Conservation (phyloP, 345 rosid genomes). For the Draba incana region DNA sequence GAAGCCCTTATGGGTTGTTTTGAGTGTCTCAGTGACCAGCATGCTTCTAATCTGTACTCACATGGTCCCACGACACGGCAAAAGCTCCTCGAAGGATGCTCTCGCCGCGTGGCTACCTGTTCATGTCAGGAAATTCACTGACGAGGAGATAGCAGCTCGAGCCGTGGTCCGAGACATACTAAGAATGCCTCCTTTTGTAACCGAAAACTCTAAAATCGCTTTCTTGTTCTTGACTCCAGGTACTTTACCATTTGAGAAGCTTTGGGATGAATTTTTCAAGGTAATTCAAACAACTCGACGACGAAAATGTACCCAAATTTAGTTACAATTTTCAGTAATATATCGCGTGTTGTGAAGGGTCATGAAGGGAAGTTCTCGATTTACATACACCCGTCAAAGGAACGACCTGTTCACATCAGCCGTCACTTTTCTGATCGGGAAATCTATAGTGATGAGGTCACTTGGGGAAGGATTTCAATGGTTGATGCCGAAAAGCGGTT, state of each 20-base stretch:
- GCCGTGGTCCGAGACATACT: conserved; percentile 76
- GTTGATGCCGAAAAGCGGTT: conserved; percentile 94
- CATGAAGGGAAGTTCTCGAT: conserved; percentile 78
- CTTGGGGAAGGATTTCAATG: conserved; percentile 98
- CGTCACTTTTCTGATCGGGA: conserved; percentile 70
- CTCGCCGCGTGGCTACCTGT: conserved; percentile 88
- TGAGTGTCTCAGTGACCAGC: conserved; percentile 74
- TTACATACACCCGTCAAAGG: conserved; percentile 81
- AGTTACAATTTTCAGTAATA: neutral
- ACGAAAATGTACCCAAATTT: neutral
- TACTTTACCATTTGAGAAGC: conserved; percentile 88
- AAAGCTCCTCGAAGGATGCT: conserved; percentile 49
- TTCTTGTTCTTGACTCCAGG: conserved; percentile 92
- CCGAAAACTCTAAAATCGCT: conserved; percentile 75
- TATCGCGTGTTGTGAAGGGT: conserved; percentile 51
- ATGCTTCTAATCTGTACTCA: conserved; percentile 77
- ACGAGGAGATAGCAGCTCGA: conserved; percentile 74
- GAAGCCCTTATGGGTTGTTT: conserved; percentile 88
- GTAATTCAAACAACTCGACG: conserved; percentile 39
- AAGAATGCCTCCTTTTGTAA: conserved; percentile 51
- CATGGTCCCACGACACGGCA: conserved; percentile 63
- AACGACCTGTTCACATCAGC: conserved; percentile 73
- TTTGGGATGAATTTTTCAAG: conserved; percentile 87
- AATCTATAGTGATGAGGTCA: conserved; percentile 75
- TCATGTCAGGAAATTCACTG: conserved; percentile 75